These are phyloP conservation scores for Phallus indusiatus DNA, from an alignment of 768 basidiomycete genomes.

Conservation along the genomic window DNA sequence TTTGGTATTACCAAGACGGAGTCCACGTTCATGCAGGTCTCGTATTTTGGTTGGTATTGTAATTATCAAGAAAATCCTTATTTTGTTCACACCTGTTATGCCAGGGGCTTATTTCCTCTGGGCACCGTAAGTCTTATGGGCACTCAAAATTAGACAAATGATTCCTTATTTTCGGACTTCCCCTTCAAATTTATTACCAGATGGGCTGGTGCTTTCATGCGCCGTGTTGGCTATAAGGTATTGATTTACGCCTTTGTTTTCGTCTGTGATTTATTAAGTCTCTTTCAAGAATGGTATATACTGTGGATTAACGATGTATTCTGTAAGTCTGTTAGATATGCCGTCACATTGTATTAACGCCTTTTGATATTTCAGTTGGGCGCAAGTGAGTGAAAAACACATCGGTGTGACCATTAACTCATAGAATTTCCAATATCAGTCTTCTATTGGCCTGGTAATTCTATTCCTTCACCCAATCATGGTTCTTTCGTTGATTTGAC, in stretches of 20 bases:
- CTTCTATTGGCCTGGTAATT: conserved; percentile 8
- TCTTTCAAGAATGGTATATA: conserved; percentile 6
- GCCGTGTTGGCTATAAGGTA: conserved; percentile 10
- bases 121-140: conserved; percentile 35
- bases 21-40: conserved; percentile 66
- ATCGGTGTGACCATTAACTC: not conserved
- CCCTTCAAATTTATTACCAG: not conserved
- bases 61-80: not conserved
- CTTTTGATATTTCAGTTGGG: not conserved
- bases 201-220: conserved; percentile 10
- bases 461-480: not conserved
- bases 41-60: conserved; percentile 44
- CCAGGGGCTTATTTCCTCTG: conserved; percentile 56
- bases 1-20: conserved; percentile 60
- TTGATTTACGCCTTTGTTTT: not conserved
- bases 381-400: not conserved
- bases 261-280: not conserved
- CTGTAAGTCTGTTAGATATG: not conserved
- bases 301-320: conserved; percentile 6
- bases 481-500: not conserved
- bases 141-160: not conserved
- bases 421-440: not conserved
- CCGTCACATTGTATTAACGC: not conserved
- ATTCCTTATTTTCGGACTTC: not conserved
- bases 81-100: not conserved